Percentiles rank a stretch among this genome's conserved stretches.
Conservation (phyloP, 2,329 filamentous ascomycete species). For the Arthrobotrys megalospora region DNA sequence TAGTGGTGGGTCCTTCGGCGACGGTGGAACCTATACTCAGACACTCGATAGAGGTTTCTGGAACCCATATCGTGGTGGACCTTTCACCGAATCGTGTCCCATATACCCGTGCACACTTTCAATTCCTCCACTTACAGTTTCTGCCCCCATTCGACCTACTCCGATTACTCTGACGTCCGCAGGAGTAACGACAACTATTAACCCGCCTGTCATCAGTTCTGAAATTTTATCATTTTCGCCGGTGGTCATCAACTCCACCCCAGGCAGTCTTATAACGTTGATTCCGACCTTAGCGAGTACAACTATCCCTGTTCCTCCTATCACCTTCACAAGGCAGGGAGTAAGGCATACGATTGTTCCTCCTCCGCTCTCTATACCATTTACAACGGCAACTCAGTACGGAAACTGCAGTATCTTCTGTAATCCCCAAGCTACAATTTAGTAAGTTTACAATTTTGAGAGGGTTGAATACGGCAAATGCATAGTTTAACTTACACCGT, state of each 20-base stretch:
- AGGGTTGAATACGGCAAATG: no score
- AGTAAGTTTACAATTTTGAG: neutral
- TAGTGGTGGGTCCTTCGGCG: neutral
- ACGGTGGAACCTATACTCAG: slow-evolving; percentile 2
- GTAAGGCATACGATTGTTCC: slow-evolving; percentile 3
- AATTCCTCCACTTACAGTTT: neutral
- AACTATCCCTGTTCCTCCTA: neutral
- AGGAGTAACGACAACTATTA: neutral
- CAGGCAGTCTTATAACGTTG: neutral
- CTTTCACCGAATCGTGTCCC: neutral
- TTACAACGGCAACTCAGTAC: neutral
- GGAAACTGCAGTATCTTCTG: slow-evolving; percentile 20
- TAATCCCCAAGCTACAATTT: neutral
- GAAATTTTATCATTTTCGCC: slow-evolving; percentile 14
- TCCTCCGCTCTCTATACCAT: slow-evolving; percentile 10
- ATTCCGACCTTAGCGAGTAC: neutral
- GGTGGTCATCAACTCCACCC: neutral
- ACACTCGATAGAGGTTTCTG: neutral
- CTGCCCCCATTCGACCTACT: neutral
- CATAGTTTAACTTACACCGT: neutral
- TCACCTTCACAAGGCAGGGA: neutral
- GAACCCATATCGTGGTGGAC: neutral
- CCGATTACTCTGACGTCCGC: slow-evolving; percentile 6
- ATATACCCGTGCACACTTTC: slow-evolving; percentile 18
- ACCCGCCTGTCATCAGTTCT: neutral